Conservation (phyloP, 1,284 basidiomycete genomes). For the Anthracocystis setariae region DNA sequence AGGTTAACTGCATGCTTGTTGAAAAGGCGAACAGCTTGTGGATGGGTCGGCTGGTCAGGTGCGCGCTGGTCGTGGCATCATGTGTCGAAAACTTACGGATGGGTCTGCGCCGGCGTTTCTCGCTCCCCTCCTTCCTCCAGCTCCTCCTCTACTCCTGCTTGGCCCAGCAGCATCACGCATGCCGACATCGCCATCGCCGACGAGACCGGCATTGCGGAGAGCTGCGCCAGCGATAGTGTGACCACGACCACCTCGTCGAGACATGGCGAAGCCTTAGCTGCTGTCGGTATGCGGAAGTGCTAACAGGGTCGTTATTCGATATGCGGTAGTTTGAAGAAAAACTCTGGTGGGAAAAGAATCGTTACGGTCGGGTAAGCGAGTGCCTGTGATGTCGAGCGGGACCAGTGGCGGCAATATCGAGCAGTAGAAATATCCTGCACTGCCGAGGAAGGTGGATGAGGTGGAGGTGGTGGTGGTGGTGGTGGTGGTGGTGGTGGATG, state of each 20-base stretch:
- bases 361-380: too few relatives aligned
- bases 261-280: slow-evolving; percentile 15
- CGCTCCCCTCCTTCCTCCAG: slow-evolving; percentile 24
- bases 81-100: slow-evolving; percentile 37
- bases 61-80: background rate
- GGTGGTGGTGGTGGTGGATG: slow-evolving; percentile 2
- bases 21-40: background rate
- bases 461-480: slow-evolving; percentile 3
- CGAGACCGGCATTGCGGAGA: slow-evolving; percentile 46
- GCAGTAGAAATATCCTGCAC: too few relatives aligned
- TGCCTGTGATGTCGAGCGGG: too few relatives aligned
- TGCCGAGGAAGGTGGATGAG: background rate
- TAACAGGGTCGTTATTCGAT: too few relatives aligned
- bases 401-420: too few relatives aligned
- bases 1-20: background rate
- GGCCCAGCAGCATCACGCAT: slow-evolving; percentile 48
- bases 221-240: slow-evolving; percentile 48
- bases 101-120: slow-evolving; percentile 27
- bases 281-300: background rate
- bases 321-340: too few relatives aligned
- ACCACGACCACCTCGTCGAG: slow-evolving; percentile 30
- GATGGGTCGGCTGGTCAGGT: background rate
- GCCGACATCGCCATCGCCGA: slow-evolving; percentile 40
- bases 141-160: slow-evolving; percentile 34
- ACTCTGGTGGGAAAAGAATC: too few relatives aligned